These are phyloP conservation scores for Lipomyces yamadae DNA, from an alignment of 805 yeast genomes.

Conservation along the genomic window DNA sequence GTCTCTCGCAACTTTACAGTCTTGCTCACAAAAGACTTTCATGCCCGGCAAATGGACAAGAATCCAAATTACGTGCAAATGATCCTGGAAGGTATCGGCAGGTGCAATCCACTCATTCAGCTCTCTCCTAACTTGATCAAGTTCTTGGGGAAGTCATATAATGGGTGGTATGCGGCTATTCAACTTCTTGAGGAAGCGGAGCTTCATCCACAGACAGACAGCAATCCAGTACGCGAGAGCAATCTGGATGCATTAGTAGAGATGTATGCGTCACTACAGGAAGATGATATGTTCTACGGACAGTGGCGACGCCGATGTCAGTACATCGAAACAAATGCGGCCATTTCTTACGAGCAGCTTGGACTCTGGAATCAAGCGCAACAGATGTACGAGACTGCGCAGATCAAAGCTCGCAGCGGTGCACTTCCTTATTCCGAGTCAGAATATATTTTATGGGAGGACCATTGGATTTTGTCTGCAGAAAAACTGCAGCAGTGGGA, in stretches of 20 bases:
- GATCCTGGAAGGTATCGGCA: conserved; percentile 73
- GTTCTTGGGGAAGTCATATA: conserved; percentile 81
- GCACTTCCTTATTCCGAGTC: conserved; percentile 93
- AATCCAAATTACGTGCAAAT: conserved; percentile 88
- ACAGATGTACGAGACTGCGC: conserved; percentile 93
- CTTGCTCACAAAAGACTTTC: conserved; percentile 86
- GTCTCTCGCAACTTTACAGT: conserved; percentile 81
- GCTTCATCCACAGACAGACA: conserved; percentile 63
- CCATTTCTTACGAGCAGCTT: conserved; percentile 90
- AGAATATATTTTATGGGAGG: conserved; percentile 97
- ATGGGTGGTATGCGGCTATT: conserved; percentile 90
- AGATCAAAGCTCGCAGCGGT: conserved; percentile 93
- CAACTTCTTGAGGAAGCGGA: conserved; percentile 77
- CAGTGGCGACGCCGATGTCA: conserved; percentile 97
- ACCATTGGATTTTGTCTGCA: conserved; percentile 96
- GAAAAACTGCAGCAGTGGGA: conserved; percentile 99
- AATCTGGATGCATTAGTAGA: conserved; percentile 91
- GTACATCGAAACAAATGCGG: conserved; percentile 89
- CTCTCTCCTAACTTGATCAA: conserved; percentile 94
- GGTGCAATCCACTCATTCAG: conserved; percentile 67
- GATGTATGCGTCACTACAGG: conserved; percentile 83
- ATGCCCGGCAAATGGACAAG: conserved; percentile 83
- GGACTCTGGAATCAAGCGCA: conserved; percentile 95
- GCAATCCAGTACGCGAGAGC: conserved; percentile 76
- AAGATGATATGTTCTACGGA: conserved; percentile 97